Percentiles rank a stretch among this genome's conserved stretches.
phyloP scores from a whole-genome alignment of 2,329 filamentous ascomycete genomes.

The Cercospora sp. region DNA sequence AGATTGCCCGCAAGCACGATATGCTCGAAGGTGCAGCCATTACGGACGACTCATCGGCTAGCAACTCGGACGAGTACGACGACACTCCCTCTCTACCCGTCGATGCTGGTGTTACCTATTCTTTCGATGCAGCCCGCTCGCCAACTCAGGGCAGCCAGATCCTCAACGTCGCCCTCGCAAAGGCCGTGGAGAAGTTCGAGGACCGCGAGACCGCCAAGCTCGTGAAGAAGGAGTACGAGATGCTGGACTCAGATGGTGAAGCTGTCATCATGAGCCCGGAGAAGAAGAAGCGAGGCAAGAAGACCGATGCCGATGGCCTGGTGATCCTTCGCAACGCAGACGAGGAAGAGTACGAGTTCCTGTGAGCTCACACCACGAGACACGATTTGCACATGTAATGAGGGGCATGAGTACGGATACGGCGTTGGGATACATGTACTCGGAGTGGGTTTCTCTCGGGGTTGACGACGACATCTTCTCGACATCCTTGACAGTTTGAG shows the following conservation, averaged over 20 bases:
- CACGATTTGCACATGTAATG: neutral
- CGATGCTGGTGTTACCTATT: conserved; percentile 55
- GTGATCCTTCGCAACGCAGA: conserved; percentile 30
- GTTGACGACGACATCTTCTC: conserved; percentile 3
- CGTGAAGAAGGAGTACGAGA: conserved; percentile 61
- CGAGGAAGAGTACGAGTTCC: conserved; percentile 41
- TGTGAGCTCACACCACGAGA: conserved; percentile 26
- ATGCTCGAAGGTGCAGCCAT: conserved; percentile 40
- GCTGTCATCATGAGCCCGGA: conserved; percentile 33
- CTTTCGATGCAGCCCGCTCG: conserved; percentile 53
- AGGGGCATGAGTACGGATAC: conserved; percentile 4
- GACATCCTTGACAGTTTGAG: conserved; percentile 4
- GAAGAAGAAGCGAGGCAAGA: conserved; percentile 40
- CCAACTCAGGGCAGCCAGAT: conserved; percentile 58
- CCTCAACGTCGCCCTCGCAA: conserved; percentile 56
- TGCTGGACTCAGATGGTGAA: conserved; percentile 45
- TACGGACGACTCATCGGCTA: conserved; percentile 45
- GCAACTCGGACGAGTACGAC: conserved; percentile 48
- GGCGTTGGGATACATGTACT: conserved; percentile 2
- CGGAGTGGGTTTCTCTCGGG: neutral
- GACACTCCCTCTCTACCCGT: conserved; percentile 47
- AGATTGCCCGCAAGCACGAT: conserved; percentile 47
- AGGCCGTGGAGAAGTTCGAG: conserved; percentile 62
- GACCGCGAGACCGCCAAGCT: conserved; percentile 61
- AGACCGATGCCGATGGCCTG: conserved; percentile 33